These are phyloP conservation scores for Acanthamoeba divionensis DNA, from an alignment of 208 protist species.

Conservation along the genomic window DNA sequence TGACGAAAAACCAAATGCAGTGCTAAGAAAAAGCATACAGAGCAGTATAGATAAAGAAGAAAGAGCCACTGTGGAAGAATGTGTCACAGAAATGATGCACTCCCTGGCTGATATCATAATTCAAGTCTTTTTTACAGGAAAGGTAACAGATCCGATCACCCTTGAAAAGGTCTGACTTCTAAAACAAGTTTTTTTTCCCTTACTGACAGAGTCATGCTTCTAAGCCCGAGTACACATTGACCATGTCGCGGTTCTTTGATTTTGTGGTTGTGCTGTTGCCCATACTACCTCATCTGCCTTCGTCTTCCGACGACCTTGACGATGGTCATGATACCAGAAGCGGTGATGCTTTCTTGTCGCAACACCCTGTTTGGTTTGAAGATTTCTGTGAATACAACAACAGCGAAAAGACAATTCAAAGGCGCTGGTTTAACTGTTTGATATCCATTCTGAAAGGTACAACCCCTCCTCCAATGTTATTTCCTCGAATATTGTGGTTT, in stretches of 20 bases:
- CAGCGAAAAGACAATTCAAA: neutral
- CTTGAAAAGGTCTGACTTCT: neutral
- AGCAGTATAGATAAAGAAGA: no score
- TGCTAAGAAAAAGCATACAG: neutral
- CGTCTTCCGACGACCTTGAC: neutral
- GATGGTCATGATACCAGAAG: no score
- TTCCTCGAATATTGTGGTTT: no score
- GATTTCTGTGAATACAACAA: neutral
- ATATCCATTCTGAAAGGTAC: neutral
- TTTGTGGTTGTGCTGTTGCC: neutral
- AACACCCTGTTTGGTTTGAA: no score
- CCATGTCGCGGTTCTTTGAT: constrained; percentile 21
- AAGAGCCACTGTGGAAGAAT: no score
- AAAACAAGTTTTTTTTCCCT: neutral
- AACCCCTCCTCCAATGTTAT: no score
- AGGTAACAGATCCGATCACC: neutral
- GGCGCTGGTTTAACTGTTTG: constrained; percentile 5
- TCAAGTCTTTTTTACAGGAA: neutral
- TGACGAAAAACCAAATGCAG: neutral
- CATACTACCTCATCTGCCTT: neutral
- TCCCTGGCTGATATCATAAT: neutral
- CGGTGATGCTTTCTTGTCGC: no score
- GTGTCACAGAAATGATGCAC: neutral
- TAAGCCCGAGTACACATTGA: neutral
- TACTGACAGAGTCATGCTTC: neutral